Base-by-base conservation (phyloP, 345 rosid species). In the Pelargonium nanum region DNA sequence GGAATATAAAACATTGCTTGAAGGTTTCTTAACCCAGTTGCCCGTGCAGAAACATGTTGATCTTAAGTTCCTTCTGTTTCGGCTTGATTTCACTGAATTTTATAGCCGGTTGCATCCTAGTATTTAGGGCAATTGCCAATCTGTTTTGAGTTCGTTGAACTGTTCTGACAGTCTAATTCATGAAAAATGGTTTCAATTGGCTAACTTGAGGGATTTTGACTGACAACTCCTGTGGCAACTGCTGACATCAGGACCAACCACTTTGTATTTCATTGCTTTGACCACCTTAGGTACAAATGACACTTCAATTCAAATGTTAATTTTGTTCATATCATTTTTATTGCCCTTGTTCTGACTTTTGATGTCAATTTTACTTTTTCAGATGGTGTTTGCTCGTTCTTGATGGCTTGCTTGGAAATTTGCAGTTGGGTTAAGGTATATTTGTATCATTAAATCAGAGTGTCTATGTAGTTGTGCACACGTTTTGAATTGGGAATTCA, bases 81-180 rank as follows among this genome's bases (percentile, higher is more conserved):
- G 96, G 78, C 91, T 93, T 26, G 90, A 93, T 73, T 93, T 89
- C 80, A 86, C 99, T 16, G 96, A 89, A 77, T 93, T 84, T 78
- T 93, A 93, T 71, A 83, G 82, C 73, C 85, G 71, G 71, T 67
- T 75, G 67, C 81, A 51, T 67, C 77, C 87, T 58, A 70, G 65
- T 30, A 67, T 72, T 63, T 89, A 77, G 76, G 59, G n/a, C 56
- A 62, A 73, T 61, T 64, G 74, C 32, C 55, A 15, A 56, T 60
- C 56, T 19, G 7, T 59, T 55, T 10, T 15, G 44, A 51, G 66
- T 53, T 63, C 61, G 56, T 56, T 55, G 50, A 64, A 60, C 48
- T 30, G 50, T 34, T 57, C 68, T 51, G 50, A 44, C 34, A 53
- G 22, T 60, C 54, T 24, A 26, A 62, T 65, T 66, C 58, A 30